phyloP scores from a whole-genome alignment of 2,329 filamentous ascomycete genomes.

The Aspergillus hiratsukae region DNA sequence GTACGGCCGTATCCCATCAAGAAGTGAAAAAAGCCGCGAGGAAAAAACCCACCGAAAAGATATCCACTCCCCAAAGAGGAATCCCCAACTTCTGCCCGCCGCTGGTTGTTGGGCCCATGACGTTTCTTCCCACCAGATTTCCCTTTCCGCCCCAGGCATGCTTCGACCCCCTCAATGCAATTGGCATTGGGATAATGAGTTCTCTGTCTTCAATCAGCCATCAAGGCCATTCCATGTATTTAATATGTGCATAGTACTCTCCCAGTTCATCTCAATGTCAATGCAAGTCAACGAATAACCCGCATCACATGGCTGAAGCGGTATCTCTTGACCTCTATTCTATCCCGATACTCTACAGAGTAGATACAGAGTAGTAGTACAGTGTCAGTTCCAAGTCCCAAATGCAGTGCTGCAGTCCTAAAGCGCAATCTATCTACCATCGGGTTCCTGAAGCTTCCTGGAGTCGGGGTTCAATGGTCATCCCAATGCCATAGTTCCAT shows the following conservation, averaged over 20 bases:
- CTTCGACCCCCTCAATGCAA: background rate
- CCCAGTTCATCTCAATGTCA: background rate
- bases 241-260: background rate
- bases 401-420: background rate
- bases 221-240: background rate
- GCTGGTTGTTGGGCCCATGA: slow-evolving; percentile 24
- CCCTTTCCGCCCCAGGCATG: background rate
- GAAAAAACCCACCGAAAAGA: background rate
- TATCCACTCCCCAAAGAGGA: background rate
- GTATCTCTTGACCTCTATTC: background rate
- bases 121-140: slow-evolving; percentile 14
- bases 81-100: slow-evolving; percentile 18
- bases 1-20: background rate
- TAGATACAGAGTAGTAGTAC: too few relatives aligned
- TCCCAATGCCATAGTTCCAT: background rate
- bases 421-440: background rate
- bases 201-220: background rate
- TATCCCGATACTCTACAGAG: too few relatives aligned
- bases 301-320: background rate
- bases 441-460: background rate
- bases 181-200: too few relatives aligned
- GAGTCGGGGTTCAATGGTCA: background rate
- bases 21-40: slow-evolving; percentile 2
- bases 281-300: background rate
- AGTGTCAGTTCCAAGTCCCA: too few relatives aligned